Evolutionary conservation across 2,329 filamentous ascomycete species (phyloP).

Genomic region (Xylaria sp.): DNA sequence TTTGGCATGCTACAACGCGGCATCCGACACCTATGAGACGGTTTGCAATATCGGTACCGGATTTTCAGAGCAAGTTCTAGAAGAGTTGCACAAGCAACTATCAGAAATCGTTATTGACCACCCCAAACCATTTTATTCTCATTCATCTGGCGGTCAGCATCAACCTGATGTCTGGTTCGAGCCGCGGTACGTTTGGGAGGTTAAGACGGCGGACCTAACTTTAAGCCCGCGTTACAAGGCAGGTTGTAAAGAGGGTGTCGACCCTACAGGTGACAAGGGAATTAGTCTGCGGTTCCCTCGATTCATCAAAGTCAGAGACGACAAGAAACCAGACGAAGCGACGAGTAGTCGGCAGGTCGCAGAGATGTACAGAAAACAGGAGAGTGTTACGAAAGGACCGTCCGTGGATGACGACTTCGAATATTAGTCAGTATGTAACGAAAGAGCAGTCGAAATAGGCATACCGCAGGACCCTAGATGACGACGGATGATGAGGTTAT

Average conservation of each 20-base stretch:
- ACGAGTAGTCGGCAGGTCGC: constrained; percentile 85
- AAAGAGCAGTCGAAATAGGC: constrained; percentile 22
- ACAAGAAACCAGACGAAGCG: constrained; percentile 94
- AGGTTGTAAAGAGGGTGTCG: constrained; percentile 81
- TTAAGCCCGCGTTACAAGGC: constrained; percentile 92
- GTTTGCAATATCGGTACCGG: constrained; percentile 99
- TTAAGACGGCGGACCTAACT: constrained; percentile 94
- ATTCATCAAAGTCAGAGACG: constrained; percentile 89
- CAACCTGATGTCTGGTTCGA: constrained; percentile 99
- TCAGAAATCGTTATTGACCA: constrained; percentile 81
- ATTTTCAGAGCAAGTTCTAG: constrained; percentile 93
- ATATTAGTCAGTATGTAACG: constrained; percentile 77
- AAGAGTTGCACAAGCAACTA: constrained; percentile 79
- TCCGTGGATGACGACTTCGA: constrained; percentile 97
- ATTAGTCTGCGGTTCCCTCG: constrained; percentile 90
- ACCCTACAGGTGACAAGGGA: constrained; percentile 72
- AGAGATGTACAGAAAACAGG: constrained; percentile 97
- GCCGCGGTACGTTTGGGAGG: constrained; percentile 93
- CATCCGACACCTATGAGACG: constrained; percentile 84
- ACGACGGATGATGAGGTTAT: constrained; percentile 4
- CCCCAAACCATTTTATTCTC: constrained; percentile 92
- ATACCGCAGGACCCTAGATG: background rate
- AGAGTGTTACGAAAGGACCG: constrained; percentile 84
- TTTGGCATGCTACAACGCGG: constrained; percentile 88
- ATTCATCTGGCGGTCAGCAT: constrained; percentile 83